A percentile compares a stretch with the other conserved stretches of the same genome.
Conservation (phyloP, 257 asterid species). For the Gentiana dahurica region DNA sequence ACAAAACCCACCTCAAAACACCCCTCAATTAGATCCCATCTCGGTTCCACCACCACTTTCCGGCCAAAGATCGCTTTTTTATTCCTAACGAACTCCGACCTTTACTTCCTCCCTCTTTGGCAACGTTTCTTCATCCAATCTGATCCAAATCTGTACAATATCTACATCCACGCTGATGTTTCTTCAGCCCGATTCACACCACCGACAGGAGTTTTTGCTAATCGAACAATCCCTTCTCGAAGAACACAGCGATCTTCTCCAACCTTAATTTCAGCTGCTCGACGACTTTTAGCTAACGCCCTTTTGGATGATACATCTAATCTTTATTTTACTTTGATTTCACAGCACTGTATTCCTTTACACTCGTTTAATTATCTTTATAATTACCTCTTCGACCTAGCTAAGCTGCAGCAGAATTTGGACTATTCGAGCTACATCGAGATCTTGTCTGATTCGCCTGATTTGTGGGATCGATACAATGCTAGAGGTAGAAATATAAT, state of each 20-base stretch:
- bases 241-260: slow-evolving; percentile 92
- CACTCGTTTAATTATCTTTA: slow-evolving; percentile 52
- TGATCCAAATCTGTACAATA: slow-evolving; percentile 47
- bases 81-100: slow-evolving; percentile 67
- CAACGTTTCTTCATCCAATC: slow-evolving; percentile 45
- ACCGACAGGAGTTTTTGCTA: slow-evolving; percentile 41
- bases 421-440: slow-evolving; percentile 59
- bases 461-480: slow-evolving; percentile 48
- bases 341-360: slow-evolving; percentile 63
- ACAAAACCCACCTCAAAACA: slow-evolving; percentile 15
- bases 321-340: slow-evolving; percentile 42
- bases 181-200: slow-evolving; percentile 23
- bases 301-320: slow-evolving; percentile 57
- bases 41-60: slow-evolving; percentile 52
- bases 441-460: slow-evolving; percentile 37
- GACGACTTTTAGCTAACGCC: slow-evolving; percentile 63
- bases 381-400: slow-evolving; percentile 46
- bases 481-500: slow-evolving; percentile 70
- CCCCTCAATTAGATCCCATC: slow-evolving; percentile 54
- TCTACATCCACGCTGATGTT: slow-evolving; percentile 83
- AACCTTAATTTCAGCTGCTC: slow-evolving; percentile 61
- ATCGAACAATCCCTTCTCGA: slow-evolving; percentile 45
- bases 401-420: slow-evolving; percentile 35
- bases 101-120: slow-evolving; percentile 69
- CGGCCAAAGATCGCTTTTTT: slow-evolving; percentile 85